phyloP scores from a whole-genome alignment of 257 asterid genomes.

The Sherardia arvensis region DNA sequence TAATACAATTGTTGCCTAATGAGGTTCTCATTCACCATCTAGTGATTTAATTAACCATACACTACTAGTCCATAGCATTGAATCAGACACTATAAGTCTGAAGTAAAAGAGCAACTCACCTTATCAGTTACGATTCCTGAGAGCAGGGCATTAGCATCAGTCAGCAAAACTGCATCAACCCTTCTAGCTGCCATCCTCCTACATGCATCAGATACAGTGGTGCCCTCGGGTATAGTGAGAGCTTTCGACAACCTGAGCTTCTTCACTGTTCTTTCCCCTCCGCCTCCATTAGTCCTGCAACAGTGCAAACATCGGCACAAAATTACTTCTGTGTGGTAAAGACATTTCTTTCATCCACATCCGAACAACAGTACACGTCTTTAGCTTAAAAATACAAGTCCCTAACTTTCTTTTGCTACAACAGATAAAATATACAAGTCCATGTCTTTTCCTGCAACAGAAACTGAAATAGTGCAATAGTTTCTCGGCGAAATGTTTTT shows the following conservation, averaged over 20 bases:
- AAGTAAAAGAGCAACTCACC: conserved; percentile 26
- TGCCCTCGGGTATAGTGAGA: conserved; percentile 90
- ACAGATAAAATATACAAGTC: neutral
- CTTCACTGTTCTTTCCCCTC: conserved; percentile 92
- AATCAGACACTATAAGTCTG: conserved; percentile 6
- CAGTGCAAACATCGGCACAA: neutral
- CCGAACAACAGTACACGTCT: neutral
- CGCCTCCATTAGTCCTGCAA: conserved; percentile 52
- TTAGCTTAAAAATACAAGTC: neutral
- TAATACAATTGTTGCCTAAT: neutral
- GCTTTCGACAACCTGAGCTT: conserved; percentile 86
- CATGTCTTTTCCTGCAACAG: neutral
- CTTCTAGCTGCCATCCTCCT: conserved; percentile 89
- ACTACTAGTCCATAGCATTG: neutral
- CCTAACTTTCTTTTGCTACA: neutral
- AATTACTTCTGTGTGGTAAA: neutral
- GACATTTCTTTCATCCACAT: neutral
- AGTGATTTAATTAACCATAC: neutral
- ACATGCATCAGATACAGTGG: conserved; percentile 88
- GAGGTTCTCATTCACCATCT: neutral
- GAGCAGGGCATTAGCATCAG: conserved; percentile 86
- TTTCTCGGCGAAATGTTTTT: neutral
- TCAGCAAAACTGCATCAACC: conserved; percentile 83
- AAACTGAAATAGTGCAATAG: neutral
- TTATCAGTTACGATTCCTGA: conserved; percentile 97